A percentile compares a stretch with the other conserved stretches of the same genome.
These are phyloP conservation scores for Oemleria cerasiformis DNA, from an alignment of 306 rosid species.

Conservation along the genomic window DNA sequence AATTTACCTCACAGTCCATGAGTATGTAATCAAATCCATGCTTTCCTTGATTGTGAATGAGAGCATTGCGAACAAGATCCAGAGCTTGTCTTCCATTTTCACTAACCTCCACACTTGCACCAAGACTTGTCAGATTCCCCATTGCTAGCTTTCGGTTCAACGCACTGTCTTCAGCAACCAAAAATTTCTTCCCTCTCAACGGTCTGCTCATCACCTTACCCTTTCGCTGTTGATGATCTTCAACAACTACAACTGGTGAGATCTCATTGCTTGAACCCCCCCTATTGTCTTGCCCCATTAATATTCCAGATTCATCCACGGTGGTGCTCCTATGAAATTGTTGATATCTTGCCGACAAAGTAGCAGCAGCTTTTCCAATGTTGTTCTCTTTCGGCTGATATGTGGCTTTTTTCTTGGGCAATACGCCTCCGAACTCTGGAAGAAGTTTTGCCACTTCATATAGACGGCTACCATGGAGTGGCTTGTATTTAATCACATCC, in stretches of 20 bases:
- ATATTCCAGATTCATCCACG: neutral
- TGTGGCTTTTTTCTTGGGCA: constrained; percentile 13
- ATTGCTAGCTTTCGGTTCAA: constrained; percentile 31
- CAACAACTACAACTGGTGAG: neutral
- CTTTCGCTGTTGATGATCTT: constrained; percentile 32
- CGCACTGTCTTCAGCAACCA: constrained; percentile 56
- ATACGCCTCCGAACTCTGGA: constrained; percentile 62
- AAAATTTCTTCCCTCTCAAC: constrained; percentile 52
- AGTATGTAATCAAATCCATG: constrained; percentile 54
- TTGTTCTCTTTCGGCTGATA: neutral
- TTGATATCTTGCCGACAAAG: neutral
- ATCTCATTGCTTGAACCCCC: neutral
- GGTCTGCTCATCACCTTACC: constrained; percentile 9
- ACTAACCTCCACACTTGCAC: constrained; percentile 50
- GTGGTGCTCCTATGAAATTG: neutral
- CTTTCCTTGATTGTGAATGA: constrained; percentile 13
- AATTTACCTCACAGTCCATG: constrained; percentile 75
- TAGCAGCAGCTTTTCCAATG: constrained; percentile 4
- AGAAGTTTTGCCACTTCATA: constrained; percentile 48
- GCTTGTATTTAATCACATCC: constrained; percentile 45
- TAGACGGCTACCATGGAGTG: constrained; percentile 64
- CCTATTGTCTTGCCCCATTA: neutral
- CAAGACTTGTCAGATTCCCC: constrained; percentile 31
- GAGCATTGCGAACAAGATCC: constrained; percentile 35
- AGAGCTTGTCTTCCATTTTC: constrained; percentile 60